Conservation (phyloP, 2,329 filamentous ascomycete species). For the Periconia sp. region DNA sequence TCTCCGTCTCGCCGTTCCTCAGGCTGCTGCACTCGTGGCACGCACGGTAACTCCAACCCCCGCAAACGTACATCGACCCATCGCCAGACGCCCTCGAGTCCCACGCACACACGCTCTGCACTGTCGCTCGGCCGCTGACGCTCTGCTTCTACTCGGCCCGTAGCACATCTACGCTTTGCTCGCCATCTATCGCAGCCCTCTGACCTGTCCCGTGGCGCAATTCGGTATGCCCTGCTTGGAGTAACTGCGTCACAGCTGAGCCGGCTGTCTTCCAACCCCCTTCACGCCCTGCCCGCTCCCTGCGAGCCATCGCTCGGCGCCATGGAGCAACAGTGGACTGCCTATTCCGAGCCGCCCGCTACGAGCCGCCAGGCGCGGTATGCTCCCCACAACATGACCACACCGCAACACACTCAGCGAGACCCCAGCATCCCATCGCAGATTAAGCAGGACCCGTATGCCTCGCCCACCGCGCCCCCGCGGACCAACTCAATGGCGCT, state of each 20-base stretch:
- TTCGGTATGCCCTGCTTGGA: slow-evolving; percentile 43
- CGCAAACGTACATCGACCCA: slow-evolving; percentile 13
- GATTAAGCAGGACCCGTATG: slow-evolving; percentile 45
- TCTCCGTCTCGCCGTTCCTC: slow-evolving; percentile 6
- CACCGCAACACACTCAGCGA: slow-evolving; percentile 40
- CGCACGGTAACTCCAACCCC: slow-evolving; percentile 16
- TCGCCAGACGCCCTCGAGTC: slow-evolving; percentile 23
- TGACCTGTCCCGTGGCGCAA: slow-evolving; percentile 22
- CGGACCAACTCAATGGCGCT: slow-evolving; percentile 46
- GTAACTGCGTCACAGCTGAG: slow-evolving; percentile 45
- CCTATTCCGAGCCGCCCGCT: slow-evolving; percentile 41
- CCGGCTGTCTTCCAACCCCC: slow-evolving; percentile 30
- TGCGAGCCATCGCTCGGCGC: slow-evolving; percentile 13
- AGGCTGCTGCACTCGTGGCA: slow-evolving; percentile 17
- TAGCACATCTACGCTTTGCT: background rate
- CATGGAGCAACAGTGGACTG: slow-evolving; percentile 45
- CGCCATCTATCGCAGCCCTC: slow-evolving; percentile 13
- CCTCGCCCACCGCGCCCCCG: slow-evolving; percentile 40
- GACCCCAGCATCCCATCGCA: slow-evolving; percentile 38
- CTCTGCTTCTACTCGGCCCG: slow-evolving; percentile 4
- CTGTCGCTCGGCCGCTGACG: slow-evolving; percentile 15
- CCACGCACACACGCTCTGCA: slow-evolving; percentile 16
- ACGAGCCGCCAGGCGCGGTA: slow-evolving; percentile 45
- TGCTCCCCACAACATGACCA: slow-evolving; percentile 42
- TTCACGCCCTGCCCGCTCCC: slow-evolving; percentile 13